A percentile compares a stretch with the other conserved stretches of the same genome.
Evolutionary conservation across 2,329 filamentous ascomycete species (phyloP).

Genomic region (Penicillium sp.): DNA sequence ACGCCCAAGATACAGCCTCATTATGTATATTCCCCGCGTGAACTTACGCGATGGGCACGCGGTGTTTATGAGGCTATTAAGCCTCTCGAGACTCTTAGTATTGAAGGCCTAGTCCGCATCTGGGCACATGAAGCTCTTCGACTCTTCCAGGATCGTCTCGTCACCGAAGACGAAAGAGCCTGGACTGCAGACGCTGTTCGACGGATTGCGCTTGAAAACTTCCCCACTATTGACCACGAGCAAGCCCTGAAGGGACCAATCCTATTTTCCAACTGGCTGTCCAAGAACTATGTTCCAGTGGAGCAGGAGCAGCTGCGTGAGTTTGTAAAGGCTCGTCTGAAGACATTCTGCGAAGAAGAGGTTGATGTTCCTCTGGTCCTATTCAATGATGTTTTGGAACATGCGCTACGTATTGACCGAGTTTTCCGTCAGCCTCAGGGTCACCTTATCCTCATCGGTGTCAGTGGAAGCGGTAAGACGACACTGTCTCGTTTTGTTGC

Average conservation of each 20-base stretch:
- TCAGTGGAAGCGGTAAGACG: slow-evolving; percentile 98
- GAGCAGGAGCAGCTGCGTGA: slow-evolving; percentile 93
- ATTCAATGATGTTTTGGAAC: slow-evolving; percentile 99
- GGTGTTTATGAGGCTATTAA: slow-evolving; percentile 97
- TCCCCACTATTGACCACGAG: slow-evolving; percentile 92
- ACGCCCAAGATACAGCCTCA: slow-evolving; percentile 97
- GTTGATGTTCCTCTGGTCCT: slow-evolving; percentile 97
- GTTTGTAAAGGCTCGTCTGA: slow-evolving; percentile 95
- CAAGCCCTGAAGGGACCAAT: slow-evolving; percentile 91
- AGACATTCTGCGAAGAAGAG: slow-evolving; percentile 99
- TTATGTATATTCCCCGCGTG: slow-evolving; percentile 98
- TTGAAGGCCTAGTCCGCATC: slow-evolving; percentile 93
- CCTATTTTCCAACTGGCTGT: slow-evolving; percentile 98
- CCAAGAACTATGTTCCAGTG: slow-evolving; percentile 97
- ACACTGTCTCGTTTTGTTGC: slow-evolving; percentile 97
- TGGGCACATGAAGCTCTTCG: slow-evolving; percentile 98
- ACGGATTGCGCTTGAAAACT: slow-evolving; percentile 85
- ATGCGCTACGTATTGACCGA: slow-evolving; percentile 96
- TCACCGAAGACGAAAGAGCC: slow-evolving; percentile 88
- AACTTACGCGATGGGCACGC: slow-evolving; percentile 95
- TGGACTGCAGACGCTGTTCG: slow-evolving; percentile 93
- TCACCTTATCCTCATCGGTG: slow-evolving; percentile 96
- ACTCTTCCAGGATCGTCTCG: slow-evolving; percentile 95
- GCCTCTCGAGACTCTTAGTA: slow-evolving; percentile 81
- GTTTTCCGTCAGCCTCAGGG: slow-evolving; percentile 98